These are phyloP conservation scores for Leishmania arabica DNA, from an alignment of 208 protist species.

Conservation along the genomic window DNA sequence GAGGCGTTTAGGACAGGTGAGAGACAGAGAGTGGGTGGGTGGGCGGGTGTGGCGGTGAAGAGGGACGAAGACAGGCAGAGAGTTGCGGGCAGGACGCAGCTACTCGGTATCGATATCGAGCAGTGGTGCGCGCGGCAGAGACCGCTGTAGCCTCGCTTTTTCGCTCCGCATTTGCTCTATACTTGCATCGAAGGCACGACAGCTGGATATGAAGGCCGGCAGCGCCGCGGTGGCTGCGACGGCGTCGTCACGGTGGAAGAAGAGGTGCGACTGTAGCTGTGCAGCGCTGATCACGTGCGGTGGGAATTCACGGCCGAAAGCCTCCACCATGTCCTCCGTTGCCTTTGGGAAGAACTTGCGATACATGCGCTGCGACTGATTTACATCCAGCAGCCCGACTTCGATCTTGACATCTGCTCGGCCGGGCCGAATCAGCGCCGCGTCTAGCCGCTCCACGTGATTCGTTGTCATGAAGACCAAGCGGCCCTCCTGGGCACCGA, in stretches of 20 bases:
- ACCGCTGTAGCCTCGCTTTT: slow-evolving; percentile 38
- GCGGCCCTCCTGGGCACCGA: slow-evolving; percentile 94
- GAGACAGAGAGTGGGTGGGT: background rate
- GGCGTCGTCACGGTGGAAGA: slow-evolving; percentile 86
- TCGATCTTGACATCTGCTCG: slow-evolving; percentile 93
- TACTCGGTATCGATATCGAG: slow-evolving; percentile 19
- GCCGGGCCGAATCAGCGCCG: slow-evolving; percentile 95
- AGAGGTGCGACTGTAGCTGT: slow-evolving; percentile 94
- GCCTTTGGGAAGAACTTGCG: slow-evolving; percentile 82
- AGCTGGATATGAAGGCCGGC: slow-evolving; percentile 44
- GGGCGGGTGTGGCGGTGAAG: background rate
- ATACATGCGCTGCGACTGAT: slow-evolving; percentile 87
- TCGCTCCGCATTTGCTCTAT: slow-evolving; percentile 49
- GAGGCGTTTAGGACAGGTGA: background rate
- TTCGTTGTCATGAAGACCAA: slow-evolving; percentile 98
- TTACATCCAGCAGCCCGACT: slow-evolving; percentile 65
- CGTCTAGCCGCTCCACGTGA: slow-evolving; percentile 94
- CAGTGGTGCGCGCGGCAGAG: slow-evolving; percentile 34
- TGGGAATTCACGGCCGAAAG: slow-evolving; percentile 48
- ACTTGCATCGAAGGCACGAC: slow-evolving; percentile 52
- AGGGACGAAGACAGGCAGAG: background rate
- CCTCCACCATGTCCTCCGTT: slow-evolving; percentile 27
- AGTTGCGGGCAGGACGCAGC: no score
- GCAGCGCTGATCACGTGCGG: slow-evolving; percentile 76
- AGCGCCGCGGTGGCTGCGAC: slow-evolving; percentile 47